A percentile compares a stretch with the other conserved stretches of the same genome.
These are phyloP conservation scores for Calocera cornea DNA, from an alignment of 768 basidiomycete species.

Conservation along the genomic window DNA sequence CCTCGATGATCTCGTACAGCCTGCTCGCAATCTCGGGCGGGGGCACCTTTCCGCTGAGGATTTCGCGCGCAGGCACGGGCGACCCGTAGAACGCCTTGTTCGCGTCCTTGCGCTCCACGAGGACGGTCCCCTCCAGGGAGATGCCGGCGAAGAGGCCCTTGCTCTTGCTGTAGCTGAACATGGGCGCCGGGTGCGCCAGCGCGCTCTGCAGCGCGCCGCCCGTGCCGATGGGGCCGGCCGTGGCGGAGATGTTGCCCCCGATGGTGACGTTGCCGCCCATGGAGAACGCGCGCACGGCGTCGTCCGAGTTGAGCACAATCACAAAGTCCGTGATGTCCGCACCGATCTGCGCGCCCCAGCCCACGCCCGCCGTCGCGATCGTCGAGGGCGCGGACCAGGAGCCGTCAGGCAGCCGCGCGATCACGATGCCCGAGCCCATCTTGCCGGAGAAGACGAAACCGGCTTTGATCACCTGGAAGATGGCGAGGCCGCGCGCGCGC, in stretches of 20 bases:
- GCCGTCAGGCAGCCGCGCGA: constrained; percentile 84
- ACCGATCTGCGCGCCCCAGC: constrained; percentile 91
- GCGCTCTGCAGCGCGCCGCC: constrained; percentile 80
- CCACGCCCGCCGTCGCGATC: constrained; percentile 89
- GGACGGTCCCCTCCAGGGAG: constrained; percentile 83
- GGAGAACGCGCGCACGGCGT: constrained; percentile 89
- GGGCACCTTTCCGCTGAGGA: constrained; percentile 85
- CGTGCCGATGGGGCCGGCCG: constrained; percentile 87
- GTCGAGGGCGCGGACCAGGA: constrained; percentile 96
- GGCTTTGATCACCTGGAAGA: constrained; percentile 80
- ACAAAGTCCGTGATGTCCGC: constrained; percentile 94
- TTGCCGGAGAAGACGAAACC: constrained; percentile 94
- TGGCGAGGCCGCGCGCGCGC: constrained; percentile 79
- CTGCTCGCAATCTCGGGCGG: constrained; percentile 91
- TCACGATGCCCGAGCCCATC: constrained; percentile 84
- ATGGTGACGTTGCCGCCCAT: constrained; percentile 93
- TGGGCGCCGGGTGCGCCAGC: constrained; percentile 84
- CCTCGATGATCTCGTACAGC: constrained; percentile 90
- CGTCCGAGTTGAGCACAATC: constrained; percentile 90
- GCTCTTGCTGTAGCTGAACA: constrained; percentile 95
- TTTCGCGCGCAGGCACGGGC: constrained; percentile 72
- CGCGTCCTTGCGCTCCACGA: constrained; percentile 92
- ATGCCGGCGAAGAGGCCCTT: constrained; percentile 92
- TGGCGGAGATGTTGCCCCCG: constrained; percentile 73
- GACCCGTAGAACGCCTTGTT: constrained; percentile 96